Conservation (phyloP, 306 rosid species). For the Vigna unguiculata region DNA sequence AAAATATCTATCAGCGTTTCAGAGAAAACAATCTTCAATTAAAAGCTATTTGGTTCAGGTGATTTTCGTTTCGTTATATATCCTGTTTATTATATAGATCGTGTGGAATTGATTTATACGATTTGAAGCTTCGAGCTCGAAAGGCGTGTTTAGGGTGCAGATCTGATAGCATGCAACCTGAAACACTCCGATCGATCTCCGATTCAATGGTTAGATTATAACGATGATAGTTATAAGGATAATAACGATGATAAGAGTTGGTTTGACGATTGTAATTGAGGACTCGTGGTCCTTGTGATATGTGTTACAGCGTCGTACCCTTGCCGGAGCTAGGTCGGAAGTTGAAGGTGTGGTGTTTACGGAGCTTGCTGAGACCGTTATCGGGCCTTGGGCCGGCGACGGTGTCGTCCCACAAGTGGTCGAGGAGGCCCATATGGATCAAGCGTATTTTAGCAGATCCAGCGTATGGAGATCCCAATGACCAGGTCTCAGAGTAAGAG, state of each 20-base stretch:
- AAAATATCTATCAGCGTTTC: background rate
- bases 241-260: conserved; percentile 3
- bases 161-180: conserved; percentile 34
- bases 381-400: conserved; percentile 95
- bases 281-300: background rate
- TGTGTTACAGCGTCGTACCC: conserved; percentile 60
- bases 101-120: background rate
- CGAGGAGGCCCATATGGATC: conserved; percentile 80
- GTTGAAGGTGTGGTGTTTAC: conserved; percentile 61
- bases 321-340: conserved; percentile 59
- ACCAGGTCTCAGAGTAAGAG: conserved; percentile 36
- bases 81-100: background rate
- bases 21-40: background rate
- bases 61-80: background rate
- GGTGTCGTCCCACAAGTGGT: conserved; percentile 98
- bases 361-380: conserved; percentile 86
- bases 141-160: conserved; percentile 18
- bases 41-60: background rate
- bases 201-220: conserved; percentile 28
- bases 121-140: background rate
- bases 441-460: conserved; percentile 49
- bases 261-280: conserved; percentile 16
- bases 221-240: background rate
- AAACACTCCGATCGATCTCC: conserved; percentile 27
- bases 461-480: conserved; percentile 34